A percentile compares a stretch with the other conserved stretches of the same genome.
phyloP scores from a whole-genome alignment of 192 early-diverging fungal genomes.

The Backusella sp. region DNA sequence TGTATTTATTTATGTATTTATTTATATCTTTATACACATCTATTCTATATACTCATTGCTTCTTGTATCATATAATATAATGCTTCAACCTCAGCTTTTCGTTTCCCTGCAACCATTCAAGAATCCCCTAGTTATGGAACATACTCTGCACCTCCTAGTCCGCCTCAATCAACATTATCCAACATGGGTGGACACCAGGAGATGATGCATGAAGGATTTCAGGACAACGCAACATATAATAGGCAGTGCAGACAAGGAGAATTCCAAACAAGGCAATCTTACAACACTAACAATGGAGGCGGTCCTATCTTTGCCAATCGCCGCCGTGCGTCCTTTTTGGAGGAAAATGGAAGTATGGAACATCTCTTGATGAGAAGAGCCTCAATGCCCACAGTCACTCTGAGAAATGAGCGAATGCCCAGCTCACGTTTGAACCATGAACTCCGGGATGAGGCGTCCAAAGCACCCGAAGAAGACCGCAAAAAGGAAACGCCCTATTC shows the following conservation, averaged over 20 bases:
- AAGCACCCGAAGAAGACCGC: neutral
- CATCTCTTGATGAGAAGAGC: constrained; percentile 27
- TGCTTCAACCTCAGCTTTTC: neutral
- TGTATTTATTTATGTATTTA: too few relatives aligned
- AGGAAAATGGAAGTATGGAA: constrained; percentile 11
- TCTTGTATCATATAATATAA: too few relatives aligned
- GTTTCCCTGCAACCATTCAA: constrained; percentile 36
- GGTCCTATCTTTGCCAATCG: neutral
- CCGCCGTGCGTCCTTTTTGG: constrained; percentile 24
- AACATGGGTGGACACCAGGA: constrained; percentile 11
- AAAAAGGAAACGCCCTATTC: constrained; percentile 59
- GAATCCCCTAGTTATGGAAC: constrained; percentile 29
- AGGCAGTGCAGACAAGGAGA: neutral
- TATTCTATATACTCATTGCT: too few relatives aligned
- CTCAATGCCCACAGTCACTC: constrained; percentile 32
- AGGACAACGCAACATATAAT: neutral
- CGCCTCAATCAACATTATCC: constrained; percentile 22
- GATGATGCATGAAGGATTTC: constrained; percentile 1
- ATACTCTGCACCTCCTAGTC: constrained; percentile 38
- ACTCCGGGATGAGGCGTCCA: neutral
- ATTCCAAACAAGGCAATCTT: neutral
- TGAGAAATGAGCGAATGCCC: neutral
- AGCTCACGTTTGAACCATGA: neutral
- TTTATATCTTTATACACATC: too few relatives aligned
- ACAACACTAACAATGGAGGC: neutral